A percentile compares a stretch with the other conserved stretches of the same genome.
These are phyloP conservation scores for Hypoxylon perforatum DNA, from an alignment of 495 filamentous ascomycete species.

Conservation along the genomic window DNA sequence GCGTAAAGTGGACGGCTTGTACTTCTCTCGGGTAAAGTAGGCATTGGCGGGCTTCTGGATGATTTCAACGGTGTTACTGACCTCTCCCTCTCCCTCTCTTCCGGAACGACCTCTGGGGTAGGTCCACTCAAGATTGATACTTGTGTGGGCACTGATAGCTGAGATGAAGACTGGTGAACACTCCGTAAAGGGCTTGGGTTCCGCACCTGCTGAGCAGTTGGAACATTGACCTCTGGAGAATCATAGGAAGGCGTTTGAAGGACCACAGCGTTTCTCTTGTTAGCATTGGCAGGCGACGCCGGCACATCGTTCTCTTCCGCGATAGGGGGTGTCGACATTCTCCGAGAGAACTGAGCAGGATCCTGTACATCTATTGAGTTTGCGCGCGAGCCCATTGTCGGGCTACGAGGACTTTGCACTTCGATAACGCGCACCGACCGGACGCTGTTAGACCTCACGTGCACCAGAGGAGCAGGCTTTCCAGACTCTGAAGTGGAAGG, in stretches of 20 bases:
- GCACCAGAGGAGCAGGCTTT: constrained; percentile 51
- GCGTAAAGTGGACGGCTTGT: constrained; percentile 45
- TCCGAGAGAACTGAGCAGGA: constrained; percentile 30
- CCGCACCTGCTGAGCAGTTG: constrained; percentile 27
- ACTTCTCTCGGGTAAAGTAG: constrained; percentile 55
- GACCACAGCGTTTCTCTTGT: constrained; percentile 30
- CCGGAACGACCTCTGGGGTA: constrained; percentile 37
- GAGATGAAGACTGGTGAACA: constrained; percentile 26
- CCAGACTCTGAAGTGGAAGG: constrained; percentile 54
- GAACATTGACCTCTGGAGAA: constrained; percentile 19
- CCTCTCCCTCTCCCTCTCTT: too few relatives aligned
- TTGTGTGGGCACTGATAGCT: constrained; percentile 46
- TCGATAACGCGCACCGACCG: constrained; percentile 66
- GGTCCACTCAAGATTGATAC: constrained; percentile 48
- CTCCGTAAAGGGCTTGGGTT: constrained; percentile 41
- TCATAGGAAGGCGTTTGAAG: constrained; percentile 22
- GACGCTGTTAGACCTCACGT: constrained; percentile 59
- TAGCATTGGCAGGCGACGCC: background rate
- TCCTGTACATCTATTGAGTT: constrained; percentile 56
- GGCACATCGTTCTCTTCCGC: constrained; percentile 47
- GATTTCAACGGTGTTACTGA: constrained; percentile 36
- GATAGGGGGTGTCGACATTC: constrained; percentile 54
- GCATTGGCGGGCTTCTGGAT: constrained; percentile 42
- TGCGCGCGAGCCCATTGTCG: constrained; percentile 52
- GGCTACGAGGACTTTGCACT: constrained; percentile 60